Base-by-base conservation (phyloP, 1,284 basidiomycete species). In the Pascua sp. region DNA sequence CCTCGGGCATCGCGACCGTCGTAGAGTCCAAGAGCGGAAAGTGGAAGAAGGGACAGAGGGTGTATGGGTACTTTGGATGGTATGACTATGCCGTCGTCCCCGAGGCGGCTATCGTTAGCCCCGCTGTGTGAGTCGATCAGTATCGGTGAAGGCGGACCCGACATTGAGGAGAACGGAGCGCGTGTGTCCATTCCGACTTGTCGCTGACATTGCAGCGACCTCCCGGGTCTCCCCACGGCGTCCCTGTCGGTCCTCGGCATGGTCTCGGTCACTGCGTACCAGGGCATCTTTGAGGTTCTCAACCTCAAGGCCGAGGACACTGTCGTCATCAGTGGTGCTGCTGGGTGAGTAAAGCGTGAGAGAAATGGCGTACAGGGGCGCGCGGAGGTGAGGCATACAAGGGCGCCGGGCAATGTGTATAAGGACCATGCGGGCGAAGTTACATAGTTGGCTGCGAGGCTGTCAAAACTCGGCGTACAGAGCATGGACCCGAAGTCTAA, bases 301-400 rank as follows among this genome's bases (percentile, higher is more conserved):
- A 61, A 77, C 47, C 59, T 78, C 58, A 69, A 78, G 61, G 47
- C 62, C 11, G 75, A 75, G 37, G 69, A 78, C 48, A 70, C 66
- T 0, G 67, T 80, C 37, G 67, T 79, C 42, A 43, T 61, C 37
- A 55, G 52, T 1, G 59, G 59, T 11, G 59, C 59, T 12, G 69
- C 67, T 9, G 67, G 70, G 60, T 71, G 54, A 57, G 61, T 59
- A 12, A 17, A 15, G 24, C 24, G 24, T 4, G 24, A 32, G 24
- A 32, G 24, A 32, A 32, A n/a, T n/a, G n/a, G n/a, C n/a, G n/a
- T n/a, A n/a, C n/a, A n/a, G n/a, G n/a, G n/a, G n/a, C n/a, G n/a
- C n/a, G n/a, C n/a, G n/a, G n/a, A n/a, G n/a, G n/a, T n/a, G n/a
- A n/a, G n/a, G n/a, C n/a, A n/a, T n/a, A n/a, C n/a, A n/a, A n/a